Evolutionary conservation across 208 protist genomes (phyloP), one percentile per base, ranked within the genome.

Genomic region (Leishmania turanica): DNA sequence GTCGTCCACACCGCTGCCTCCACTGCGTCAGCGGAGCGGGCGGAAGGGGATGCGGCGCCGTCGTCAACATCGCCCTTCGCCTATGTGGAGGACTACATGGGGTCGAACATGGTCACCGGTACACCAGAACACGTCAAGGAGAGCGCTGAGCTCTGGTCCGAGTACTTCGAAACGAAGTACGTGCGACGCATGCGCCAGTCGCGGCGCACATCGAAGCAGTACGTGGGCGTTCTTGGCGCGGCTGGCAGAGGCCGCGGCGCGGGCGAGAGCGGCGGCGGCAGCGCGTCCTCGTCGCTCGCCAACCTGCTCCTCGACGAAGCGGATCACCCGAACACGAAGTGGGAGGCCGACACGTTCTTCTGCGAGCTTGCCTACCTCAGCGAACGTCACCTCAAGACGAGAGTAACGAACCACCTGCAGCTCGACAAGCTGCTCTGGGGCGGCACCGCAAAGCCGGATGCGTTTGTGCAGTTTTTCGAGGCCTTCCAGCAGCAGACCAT

Each of bases 31-130:
- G 75, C 34, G 21, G 31, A n/a, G 6, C 31, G 37, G 34, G 27
- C 51, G 15, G 40, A 73, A 31, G 79, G 27, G 17, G 45, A 21
- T 31, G 27, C 45, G 27, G 69, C 47, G 27, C 42, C 42, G 54
- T n/a, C 31, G 4, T 54, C 77, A 3, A 70, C 77, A 8, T 97
- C 94, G 15, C 94, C 94, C 3, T 97, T 97, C 77, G 87, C 89
- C 2, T 91, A 90, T 45, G 92, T 93, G 24, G 92, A 97, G 83
- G 95, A 97, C 78, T 96, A 96, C 87, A 91, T 94, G 88, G 95
- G 95, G 56, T 94, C 95, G 27, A 96, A 97, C 80, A 81, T 96
- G 69, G 85, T 96, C 19, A 87, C 85, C 45, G 87, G 87, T 4
- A 75, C 81, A 19, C 54, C 71, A 2, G 89, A 83, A 45, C 89